Percentiles rank a stretch among this genome's conserved stretches.
Evolutionary conservation across 768 basidiomycete species (phyloP).

Genomic region (Multifurca ochricompacta): DNA sequence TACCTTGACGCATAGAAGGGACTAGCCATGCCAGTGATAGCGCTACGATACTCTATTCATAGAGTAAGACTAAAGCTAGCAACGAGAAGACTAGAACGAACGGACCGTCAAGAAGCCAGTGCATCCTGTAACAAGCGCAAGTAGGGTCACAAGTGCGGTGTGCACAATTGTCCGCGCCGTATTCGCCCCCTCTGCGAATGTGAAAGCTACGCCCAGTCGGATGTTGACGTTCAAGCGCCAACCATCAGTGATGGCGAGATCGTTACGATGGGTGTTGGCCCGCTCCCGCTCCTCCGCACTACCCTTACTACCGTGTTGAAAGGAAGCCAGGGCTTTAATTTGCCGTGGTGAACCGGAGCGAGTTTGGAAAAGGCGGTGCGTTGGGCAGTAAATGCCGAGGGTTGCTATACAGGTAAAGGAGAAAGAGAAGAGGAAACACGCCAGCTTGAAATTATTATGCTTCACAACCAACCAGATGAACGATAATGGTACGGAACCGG

Average conservation of each 20-base stretch:
- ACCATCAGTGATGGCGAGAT: background rate
- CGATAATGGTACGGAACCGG: too few species aligned
- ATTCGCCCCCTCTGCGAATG: slow-evolving; percentile 4
- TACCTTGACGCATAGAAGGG: background rate
- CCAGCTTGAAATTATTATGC: slow-evolving; percentile 15
- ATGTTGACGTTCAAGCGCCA: slow-evolving; percentile 16
- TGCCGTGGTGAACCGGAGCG: slow-evolving; percentile 2
- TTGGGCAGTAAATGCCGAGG: slow-evolving; percentile 12
- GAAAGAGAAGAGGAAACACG: slow-evolving; percentile 14
- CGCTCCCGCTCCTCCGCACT: slow-evolving; percentile 9
- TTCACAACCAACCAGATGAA: too few species aligned
- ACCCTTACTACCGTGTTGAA: background rate
- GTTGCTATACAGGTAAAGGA: slow-evolving; percentile 14
- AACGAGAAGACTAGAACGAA: background rate
- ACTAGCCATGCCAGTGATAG: slow-evolving; percentile 14
- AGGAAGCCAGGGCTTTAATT: slow-evolving; percentile 5
- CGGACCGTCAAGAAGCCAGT: slow-evolving; percentile 17
- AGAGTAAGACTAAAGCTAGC: background rate
- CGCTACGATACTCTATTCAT: slow-evolving; percentile 9
- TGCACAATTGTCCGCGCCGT: background rate
- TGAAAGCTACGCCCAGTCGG: slow-evolving; percentile 11
- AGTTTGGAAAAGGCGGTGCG: background rate
- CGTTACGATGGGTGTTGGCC: background rate
- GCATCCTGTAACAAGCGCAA: slow-evolving; percentile 8
- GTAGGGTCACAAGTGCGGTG: background rate